Conservation (phyloP, 2,329 filamentous ascomycete species). For the Didymella keratinophila region DNA sequence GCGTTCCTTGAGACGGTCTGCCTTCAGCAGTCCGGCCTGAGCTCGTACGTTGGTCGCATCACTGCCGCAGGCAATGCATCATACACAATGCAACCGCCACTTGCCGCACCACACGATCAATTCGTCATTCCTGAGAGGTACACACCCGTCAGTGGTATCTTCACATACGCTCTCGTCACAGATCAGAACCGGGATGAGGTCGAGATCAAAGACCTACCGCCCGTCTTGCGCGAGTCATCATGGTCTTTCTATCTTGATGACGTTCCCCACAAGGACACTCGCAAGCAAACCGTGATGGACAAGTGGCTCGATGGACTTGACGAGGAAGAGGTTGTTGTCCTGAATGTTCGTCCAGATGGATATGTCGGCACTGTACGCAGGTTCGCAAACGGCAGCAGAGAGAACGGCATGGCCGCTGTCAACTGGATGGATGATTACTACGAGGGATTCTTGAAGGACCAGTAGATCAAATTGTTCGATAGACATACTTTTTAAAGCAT, state of each 20-base stretch:
- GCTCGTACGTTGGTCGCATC: constrained; percentile 66
- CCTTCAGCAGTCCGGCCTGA: constrained; percentile 59
- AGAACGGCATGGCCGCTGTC: constrained; percentile 47
- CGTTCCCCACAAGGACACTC: constrained; percentile 64
- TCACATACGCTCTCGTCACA: constrained; percentile 72
- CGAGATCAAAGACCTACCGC: constrained; percentile 71
- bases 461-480: constrained; percentile 7
- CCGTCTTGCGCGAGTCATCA: constrained; percentile 67
- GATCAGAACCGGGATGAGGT: constrained; percentile 68
- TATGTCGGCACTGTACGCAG: constrained; percentile 71
- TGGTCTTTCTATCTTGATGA: constrained; percentile 80
- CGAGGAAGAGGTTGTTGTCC: constrained; percentile 66
- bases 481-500: neutral
- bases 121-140: constrained; percentile 75
- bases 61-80: constrained; percentile 67
- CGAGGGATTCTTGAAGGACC: constrained; percentile 53
- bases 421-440: constrained; percentile 63
- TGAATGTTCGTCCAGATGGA: constrained; percentile 76
- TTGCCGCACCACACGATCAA: constrained; percentile 67
- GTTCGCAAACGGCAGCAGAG: constrained; percentile 45
- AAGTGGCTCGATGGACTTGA: constrained; percentile 73
- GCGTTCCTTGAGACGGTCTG: constrained; percentile 69
- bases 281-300: constrained; percentile 62
- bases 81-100: constrained; percentile 66
- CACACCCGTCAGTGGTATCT: constrained; percentile 70